These are phyloP conservation scores for Ambrosiella beaveri DNA, from an alignment of 2,329 filamentous ascomycete genomes.

Conservation along the genomic window DNA sequence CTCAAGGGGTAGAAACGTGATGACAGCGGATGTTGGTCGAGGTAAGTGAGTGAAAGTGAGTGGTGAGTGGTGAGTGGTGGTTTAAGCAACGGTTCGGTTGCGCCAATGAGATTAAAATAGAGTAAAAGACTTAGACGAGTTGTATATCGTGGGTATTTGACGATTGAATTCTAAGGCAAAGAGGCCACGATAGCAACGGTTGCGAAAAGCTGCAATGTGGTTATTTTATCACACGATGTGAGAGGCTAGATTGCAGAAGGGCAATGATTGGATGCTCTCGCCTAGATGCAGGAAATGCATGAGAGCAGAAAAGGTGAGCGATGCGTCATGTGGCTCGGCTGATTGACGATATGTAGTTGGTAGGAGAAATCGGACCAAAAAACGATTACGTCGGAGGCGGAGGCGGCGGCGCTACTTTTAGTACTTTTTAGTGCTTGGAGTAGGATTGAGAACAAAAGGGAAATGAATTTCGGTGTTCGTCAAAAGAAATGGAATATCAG, in stretches of 20 bases:
- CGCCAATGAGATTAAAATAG: background rate
- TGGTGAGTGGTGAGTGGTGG: background rate
- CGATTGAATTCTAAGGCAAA: background rate
- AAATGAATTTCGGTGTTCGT: background rate
- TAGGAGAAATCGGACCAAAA: background rate
- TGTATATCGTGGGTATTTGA: background rate
- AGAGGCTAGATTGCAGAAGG: background rate
- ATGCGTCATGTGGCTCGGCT: background rate
- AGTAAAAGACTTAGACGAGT: background rate
- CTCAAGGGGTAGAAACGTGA: background rate
- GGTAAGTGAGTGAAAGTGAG: background rate
- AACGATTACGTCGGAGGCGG: background rate
- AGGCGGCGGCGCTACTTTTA: background rate
- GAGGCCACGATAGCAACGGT: background rate
- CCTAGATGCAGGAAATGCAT: background rate
- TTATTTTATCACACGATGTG: background rate
- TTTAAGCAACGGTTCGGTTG: background rate
- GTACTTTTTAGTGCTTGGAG: background rate
- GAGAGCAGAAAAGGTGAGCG: background rate
- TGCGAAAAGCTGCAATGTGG: background rate
- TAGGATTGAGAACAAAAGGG: background rate
- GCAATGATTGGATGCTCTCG: background rate
- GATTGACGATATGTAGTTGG: background rate
- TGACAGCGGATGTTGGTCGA: background rate
- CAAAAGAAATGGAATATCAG: too few species aligned